Evolutionary conservation across 805 yeast species (phyloP).

Genomic region (Kodamaea leandrae): DNA sequence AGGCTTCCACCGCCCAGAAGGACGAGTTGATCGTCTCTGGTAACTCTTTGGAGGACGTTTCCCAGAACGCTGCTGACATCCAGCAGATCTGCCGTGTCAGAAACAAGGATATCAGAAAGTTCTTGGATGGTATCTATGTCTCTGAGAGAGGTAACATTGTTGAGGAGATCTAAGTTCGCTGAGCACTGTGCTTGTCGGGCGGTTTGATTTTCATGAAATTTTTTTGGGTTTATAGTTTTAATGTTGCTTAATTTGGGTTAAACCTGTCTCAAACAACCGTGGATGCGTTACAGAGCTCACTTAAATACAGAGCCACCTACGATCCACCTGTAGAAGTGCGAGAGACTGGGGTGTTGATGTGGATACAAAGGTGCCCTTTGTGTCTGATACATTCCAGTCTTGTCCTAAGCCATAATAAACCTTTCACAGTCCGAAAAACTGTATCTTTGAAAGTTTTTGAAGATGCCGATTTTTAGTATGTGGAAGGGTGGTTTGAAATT

Average conservation of each 20-base stretch:
- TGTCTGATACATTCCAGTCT: no score
- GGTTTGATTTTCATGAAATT: conserved; percentile 7
- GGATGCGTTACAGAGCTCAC: conserved; percentile 42
- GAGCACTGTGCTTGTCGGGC: conserved; percentile 10
- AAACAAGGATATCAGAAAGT: conserved; percentile 99
- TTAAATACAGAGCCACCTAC: conserved; percentile 48
- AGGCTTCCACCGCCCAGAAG: conserved; percentile 79
- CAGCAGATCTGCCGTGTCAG: conserved; percentile 98
- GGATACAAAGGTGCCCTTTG: no score
- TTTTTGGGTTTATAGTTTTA: conserved; percentile 27
- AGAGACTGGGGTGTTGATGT: conserved; percentile 6
- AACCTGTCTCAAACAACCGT: conserved; percentile 17
- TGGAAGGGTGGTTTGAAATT: no score
- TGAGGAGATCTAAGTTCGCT: conserved; percentile 47
- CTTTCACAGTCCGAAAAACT: neutral
- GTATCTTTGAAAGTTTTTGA: neutral
- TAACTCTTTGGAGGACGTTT: conserved; percentile 95
- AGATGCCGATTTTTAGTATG: neutral
- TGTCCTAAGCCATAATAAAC: no score
- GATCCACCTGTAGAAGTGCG: conserved; percentile 26
- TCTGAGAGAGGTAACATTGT: conserved; percentile 89
- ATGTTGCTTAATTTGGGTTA: conserved; percentile 22
- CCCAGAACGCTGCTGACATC: conserved; percentile 97
- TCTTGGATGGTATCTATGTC: conserved; percentile 99
- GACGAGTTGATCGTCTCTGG: conserved; percentile 93